Base-by-base conservation (phyloP, 2,329 filamentous ascomycete species). In the Ploettnerulaceae sp. region DNA sequence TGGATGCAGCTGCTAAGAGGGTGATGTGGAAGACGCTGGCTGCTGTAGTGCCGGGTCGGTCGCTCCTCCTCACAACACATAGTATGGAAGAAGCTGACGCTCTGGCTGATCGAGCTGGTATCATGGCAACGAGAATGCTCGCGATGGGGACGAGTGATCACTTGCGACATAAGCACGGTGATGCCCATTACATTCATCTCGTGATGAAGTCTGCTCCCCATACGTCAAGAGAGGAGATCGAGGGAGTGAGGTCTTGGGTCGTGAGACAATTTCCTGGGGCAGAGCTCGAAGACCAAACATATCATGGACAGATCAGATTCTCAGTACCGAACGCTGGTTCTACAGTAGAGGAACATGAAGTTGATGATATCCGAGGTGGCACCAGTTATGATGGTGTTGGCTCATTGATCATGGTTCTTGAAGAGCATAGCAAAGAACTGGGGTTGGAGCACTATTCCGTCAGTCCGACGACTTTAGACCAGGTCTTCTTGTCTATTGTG, bases 81-180 rank as follows among this genome's bases (percentile, higher is more conserved):
- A 87, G 81, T 38, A 95, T 96, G 89, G 90, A 96, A 64, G 91
- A 96, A 67, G 91, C 90, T 0, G 89, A 95, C 60, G 89, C 89
- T 1, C 73, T 97, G 2, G 90, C 90, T 0, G 81, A 81, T 22
- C 77, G 89, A 1, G 89, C 86, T 0, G 91, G 89, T 9, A 95
- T 97, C 56, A 81, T 97, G 68, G 87, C 89, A 7, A 77, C 79
- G 57, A 76, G 82, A 24, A 94, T 96, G 89, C 73, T 96, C 17
- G 90, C 89, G 0, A 73, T 93, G 7, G 90, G 90, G 3, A 85
- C 82, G 0, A 83, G 82, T 0, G 81, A 89, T 25, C 71, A 82
- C 47, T 72, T 96, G 3, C 75, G 90, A 6, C 74, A 75, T 34
- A 79, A 82, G 45, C 89, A 90, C 60, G 90, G 89, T 7, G 82